phyloP scores from a whole-genome alignment of 768 basidiomycete genomes.

The Holtermanniella nyarrowii region DNA sequence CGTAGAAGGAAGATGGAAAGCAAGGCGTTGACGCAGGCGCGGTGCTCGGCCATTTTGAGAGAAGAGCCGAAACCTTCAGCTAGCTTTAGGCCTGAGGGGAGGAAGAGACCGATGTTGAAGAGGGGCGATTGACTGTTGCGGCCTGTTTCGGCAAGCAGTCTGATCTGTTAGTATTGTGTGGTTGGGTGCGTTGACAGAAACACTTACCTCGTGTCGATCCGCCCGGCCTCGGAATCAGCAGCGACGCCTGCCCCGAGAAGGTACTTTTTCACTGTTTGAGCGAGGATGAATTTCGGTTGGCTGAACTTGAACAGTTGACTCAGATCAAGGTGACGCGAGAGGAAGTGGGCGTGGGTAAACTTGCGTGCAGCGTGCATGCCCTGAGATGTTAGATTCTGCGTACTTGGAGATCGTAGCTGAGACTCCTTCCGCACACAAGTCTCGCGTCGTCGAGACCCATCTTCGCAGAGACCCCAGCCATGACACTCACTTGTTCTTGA shows the following conservation, averaged over 20 bases:
- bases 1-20: slow-evolving; percentile 28
- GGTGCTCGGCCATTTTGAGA: slow-evolving; percentile 85
- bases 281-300: slow-evolving; percentile 67
- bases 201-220: slow-evolving; percentile 48
- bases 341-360: slow-evolving; percentile 82
- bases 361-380: slow-evolving; percentile 67
- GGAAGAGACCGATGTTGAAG: slow-evolving; percentile 88
- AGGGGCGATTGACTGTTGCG: slow-evolving; percentile 80
- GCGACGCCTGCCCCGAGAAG: slow-evolving; percentile 50
- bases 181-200: background rate
- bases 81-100: slow-evolving; percentile 65
- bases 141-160: slow-evolving; percentile 85
- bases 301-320: slow-evolving; percentile 66
- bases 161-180: slow-evolving; percentile 32
- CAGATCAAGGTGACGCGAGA: slow-evolving; percentile 73
- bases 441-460: background rate
- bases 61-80: slow-evolving; percentile 92
- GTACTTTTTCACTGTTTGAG: slow-evolving; percentile 60
- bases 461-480: too few species aligned
- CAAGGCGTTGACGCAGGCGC: slow-evolving; percentile 49
- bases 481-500: slow-evolving; percentile 58
- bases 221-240: slow-evolving; percentile 4
- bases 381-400: slow-evolving; percentile 15
- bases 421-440: too few species aligned
- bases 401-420: too few species aligned